A percentile compares a stretch with the other conserved stretches of the same genome.
These are phyloP conservation scores for Silene coronaria DNA, from an alignment of 179 eudicot species.

Conservation along the genomic window DNA sequence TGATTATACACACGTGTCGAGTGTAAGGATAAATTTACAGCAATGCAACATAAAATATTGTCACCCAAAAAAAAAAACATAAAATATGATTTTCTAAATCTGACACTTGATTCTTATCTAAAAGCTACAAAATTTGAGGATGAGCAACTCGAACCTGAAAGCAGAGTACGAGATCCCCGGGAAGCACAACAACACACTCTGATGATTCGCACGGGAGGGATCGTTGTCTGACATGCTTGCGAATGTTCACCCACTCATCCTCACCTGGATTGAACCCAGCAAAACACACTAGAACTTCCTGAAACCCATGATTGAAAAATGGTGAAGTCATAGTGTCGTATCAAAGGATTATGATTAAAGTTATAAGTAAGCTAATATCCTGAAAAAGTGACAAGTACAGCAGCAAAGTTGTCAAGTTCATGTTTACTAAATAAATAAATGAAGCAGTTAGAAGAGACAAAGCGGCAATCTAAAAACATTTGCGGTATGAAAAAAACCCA, in stretches of 20 bases:
- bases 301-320: conserved; percentile 24
- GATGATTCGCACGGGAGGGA: conserved; percentile 93
- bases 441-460: neutral
- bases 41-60: too few relatives aligned
- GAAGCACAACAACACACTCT: conserved; percentile 84
- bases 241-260: conserved; percentile 93
- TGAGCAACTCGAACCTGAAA: conserved; percentile 61
- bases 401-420: too few relatives aligned
- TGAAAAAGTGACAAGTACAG: neutral
- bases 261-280: conserved; percentile 89
- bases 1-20: conserved; percentile 26
- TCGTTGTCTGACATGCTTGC: conserved; percentile 79
- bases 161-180: conserved; percentile 87
- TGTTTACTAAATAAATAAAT: too few relatives aligned
- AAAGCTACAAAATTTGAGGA: neutral
- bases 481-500: neutral
- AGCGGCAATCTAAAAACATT: neutral
- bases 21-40: conserved; percentile 2
- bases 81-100: neutral
- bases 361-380: neutral
- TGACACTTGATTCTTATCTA: neutral
- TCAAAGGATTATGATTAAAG: conserved; percentile 4
- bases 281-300: conserved; percentile 94
- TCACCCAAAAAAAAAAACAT: too few relatives aligned
- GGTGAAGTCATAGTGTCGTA: conserved; percentile 2